Evolutionary conservation across 75 land plant species (phyloP).

Genomic region (Cunninghamia lanceolata): DNA sequence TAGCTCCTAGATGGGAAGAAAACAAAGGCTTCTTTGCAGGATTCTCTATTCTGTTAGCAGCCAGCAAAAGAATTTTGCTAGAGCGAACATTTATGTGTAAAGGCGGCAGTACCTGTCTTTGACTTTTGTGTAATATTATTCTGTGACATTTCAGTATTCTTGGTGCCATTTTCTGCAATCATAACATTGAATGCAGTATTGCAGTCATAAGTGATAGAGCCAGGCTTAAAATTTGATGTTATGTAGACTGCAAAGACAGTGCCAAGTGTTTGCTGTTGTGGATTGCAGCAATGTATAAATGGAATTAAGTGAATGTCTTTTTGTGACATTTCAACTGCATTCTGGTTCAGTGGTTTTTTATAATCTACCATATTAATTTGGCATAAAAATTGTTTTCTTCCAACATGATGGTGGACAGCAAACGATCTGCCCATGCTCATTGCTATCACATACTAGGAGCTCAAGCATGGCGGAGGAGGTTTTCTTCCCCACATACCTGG

Average conservation of each 20-base stretch:
- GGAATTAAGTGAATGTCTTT: not conserved
- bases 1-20: not conserved
- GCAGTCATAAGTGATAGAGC: not conserved
- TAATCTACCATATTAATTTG: not conserved
- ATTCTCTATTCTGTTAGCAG: not conserved
- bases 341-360: not conserved
- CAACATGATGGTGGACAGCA: not conserved
- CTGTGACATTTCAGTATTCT: conserved; percentile 5
- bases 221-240: not conserved
- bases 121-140: conserved; percentile 3
- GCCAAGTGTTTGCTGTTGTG: not conserved
- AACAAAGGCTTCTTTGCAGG: not conserved
- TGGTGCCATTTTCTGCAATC: not conserved
- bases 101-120: not conserved
- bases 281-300: not conserved
- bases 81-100: not conserved
- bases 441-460: not conserved
- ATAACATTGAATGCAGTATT: not conserved
- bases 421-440: not conserved
- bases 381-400: not conserved
- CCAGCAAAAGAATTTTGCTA: conserved; percentile 1
- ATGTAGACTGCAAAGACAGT: not conserved
- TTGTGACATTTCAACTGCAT: not conserved
- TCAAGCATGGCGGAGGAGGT: not conserved
- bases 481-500: not conserved